phyloP scores from a whole-genome alignment of 2,329 filamentous ascomycete species.

The Fonsecaea nubica region DNA sequence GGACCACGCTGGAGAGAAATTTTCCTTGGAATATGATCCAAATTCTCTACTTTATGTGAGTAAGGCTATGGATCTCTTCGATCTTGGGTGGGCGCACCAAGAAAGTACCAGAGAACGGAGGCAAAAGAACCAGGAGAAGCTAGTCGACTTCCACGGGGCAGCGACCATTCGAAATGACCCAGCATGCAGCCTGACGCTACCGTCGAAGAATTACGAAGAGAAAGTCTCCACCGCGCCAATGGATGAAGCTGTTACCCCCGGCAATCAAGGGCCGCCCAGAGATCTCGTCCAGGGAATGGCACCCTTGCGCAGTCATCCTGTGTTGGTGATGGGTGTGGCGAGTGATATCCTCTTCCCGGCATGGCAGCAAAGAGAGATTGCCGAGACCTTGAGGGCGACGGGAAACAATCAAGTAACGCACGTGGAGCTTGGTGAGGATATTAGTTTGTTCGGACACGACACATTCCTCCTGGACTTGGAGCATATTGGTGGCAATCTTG shows the following conservation, averaged over 20 bases:
- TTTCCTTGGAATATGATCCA: slow-evolving; percentile 93
- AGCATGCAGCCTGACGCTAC: slow-evolving; percentile 80
- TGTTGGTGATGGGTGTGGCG: slow-evolving; percentile 89
- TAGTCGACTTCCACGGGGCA: slow-evolving; percentile 50
- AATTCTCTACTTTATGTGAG: slow-evolving; percentile 96
- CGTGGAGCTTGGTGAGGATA: slow-evolving; percentile 89
- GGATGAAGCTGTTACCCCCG: slow-evolving; percentile 43
- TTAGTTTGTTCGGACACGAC: slow-evolving; percentile 94
- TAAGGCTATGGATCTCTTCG: slow-evolving; percentile 99
- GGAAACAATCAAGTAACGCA: slow-evolving; percentile 86
- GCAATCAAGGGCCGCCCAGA: slow-evolving; percentile 66
- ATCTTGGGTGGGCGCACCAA: slow-evolving; percentile 78
- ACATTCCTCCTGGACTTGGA: slow-evolving; percentile 93
- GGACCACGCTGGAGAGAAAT: slow-evolving; percentile 97
- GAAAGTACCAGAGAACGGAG: slow-evolving; percentile 67
- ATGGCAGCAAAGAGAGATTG: slow-evolving; percentile 96
- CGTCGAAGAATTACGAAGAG: slow-evolving; percentile 84
- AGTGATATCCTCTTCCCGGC: slow-evolving; percentile 97
- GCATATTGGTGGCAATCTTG: slow-evolving; percentile 84
- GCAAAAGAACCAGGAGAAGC: slow-evolving; percentile 63
- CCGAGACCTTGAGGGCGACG: slow-evolving; percentile 75
- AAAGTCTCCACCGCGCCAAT: slow-evolving; percentile 58
- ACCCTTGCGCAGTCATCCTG: slow-evolving; percentile 74
- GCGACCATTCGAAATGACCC: slow-evolving; percentile 49
- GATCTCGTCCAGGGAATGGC: slow-evolving; percentile 81